Percentiles rank a stretch among this genome's conserved stretches.
Conservation (phyloP, 2,329 filamentous ascomycete genomes). For the Thyridium curvatum region DNA sequence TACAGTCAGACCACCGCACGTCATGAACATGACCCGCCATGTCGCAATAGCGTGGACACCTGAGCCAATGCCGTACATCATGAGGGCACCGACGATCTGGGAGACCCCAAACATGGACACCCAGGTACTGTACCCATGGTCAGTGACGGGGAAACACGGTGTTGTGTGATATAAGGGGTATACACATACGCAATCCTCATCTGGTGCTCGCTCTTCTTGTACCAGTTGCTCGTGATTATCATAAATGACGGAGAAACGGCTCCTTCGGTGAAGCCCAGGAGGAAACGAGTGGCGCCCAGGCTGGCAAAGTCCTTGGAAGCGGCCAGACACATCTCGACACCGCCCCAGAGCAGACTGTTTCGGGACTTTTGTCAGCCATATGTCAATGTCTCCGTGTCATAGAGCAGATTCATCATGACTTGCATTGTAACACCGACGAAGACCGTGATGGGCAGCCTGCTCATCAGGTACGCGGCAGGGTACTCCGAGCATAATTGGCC, state of each 20-base stretch:
- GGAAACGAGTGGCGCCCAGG: slow-evolving; percentile 1
- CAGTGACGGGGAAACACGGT: not conserved
- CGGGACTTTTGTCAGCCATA: not conserved
- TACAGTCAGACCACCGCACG: slow-evolving; percentile 40
- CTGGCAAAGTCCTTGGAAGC: slow-evolving; percentile 1
- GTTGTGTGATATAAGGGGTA: not conserved
- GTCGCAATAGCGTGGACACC: slow-evolving; percentile 26
- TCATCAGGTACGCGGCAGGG: slow-evolving; percentile 2
- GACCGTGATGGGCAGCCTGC: slow-evolving; percentile 5
- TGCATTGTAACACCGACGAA: slow-evolving; percentile 9
- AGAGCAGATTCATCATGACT: not conserved
- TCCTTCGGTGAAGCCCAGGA: slow-evolving; percentile 33
- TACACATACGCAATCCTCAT: slow-evolving; percentile 17
- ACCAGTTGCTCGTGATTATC: slow-evolving; percentile 36
- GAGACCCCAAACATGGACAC: slow-evolving; percentile 38
- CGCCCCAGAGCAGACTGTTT: slow-evolving; percentile 1
- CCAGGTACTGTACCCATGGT: slow-evolving; percentile 19
- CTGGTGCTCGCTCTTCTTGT: slow-evolving; percentile 27
- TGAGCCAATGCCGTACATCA: slow-evolving; percentile 46
- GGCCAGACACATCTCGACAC: slow-evolving; percentile 4
- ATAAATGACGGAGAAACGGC: slow-evolving; percentile 38
- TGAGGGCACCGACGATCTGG: slow-evolving; percentile 34
- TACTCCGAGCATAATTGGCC: slow-evolving; percentile 1
- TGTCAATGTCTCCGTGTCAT: not conserved
- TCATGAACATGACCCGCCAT: slow-evolving; percentile 41